Evolutionary conservation across 352 stramenopile species (phyloP).

Genomic region (Pilasporangium apinafurcum): DNA sequence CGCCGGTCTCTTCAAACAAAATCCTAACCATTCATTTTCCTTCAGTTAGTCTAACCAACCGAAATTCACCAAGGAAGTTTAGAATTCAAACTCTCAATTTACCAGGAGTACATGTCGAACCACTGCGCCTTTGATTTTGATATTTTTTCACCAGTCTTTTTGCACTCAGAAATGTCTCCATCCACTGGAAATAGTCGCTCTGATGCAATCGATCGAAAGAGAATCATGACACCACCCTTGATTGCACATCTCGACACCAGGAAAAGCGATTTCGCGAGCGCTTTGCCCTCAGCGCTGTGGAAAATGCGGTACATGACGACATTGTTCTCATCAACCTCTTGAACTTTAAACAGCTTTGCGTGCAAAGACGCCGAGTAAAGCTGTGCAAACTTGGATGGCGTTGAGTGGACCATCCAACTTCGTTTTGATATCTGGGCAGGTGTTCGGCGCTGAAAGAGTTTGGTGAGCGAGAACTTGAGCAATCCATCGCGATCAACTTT

Average conservation of each 20-base stretch:
- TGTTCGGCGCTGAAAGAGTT: constrained; percentile 11
- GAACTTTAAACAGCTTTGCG: constrained; percentile 21
- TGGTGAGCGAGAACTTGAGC: constrained; percentile 24
- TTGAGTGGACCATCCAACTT: constrained; percentile 17
- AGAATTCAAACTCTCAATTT: neutral
- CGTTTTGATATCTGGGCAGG: constrained; percentile 8
- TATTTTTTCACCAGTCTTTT: too few relatives aligned
- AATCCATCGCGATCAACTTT: constrained; percentile 19
- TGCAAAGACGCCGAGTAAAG: constrained; percentile 25
- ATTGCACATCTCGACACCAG: constrained; percentile 32
- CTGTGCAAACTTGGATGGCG: constrained; percentile 8
- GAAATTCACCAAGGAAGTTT: neutral
- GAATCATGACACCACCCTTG: constrained; percentile 23
- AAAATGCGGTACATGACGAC: constrained; percentile 27
- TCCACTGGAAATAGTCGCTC: neutral
- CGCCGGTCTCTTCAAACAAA: constrained; percentile 21
- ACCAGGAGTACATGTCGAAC: constrained; percentile 64
- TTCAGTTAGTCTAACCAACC: too few relatives aligned
- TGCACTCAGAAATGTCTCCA: too few relatives aligned
- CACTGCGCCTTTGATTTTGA: constrained; percentile 28
- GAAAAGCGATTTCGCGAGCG: constrained; percentile 38
- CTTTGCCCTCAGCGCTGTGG: constrained; percentile 8
- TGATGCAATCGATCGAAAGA: constrained; percentile 37
- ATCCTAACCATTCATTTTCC: constrained; percentile 22
- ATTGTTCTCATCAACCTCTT: constrained; percentile 26